These are phyloP conservation scores for Fusarium begoniae DNA, from an alignment of 2,329 filamentous ascomycete genomes.

Conservation along the genomic window DNA sequence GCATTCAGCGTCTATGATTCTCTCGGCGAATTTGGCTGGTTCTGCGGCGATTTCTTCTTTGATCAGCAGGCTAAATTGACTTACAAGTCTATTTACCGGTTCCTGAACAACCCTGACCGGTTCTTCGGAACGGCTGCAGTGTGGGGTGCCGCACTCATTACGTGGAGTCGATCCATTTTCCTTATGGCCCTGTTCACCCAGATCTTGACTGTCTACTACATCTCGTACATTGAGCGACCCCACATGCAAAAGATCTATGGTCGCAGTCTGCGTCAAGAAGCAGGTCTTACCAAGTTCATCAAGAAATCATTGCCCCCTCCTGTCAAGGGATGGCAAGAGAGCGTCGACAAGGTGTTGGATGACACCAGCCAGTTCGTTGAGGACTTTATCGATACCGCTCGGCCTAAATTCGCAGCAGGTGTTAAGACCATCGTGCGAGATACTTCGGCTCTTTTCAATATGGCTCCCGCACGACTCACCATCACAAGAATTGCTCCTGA, in stretches of 20 bases:
- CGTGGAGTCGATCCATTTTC: constrained; percentile 87
- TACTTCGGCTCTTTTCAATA: constrained; percentile 86
- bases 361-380: constrained; percentile 90
- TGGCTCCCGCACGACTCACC: constrained; percentile 85
- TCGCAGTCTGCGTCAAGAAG: constrained; percentile 81
- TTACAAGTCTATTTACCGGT: constrained; percentile 97
- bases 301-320: constrained; percentile 85
- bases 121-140: constrained; percentile 93
- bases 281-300: constrained; percentile 91
- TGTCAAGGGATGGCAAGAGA: constrained; percentile 84
- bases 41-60: constrained; percentile 99
- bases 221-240: constrained; percentile 92
- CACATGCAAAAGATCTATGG: constrained; percentile 99
- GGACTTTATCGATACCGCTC: constrained; percentile 85
- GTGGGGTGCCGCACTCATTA: constrained; percentile 94
- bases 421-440: constrained; percentile 89
- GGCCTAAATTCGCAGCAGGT: constrained; percentile 85
- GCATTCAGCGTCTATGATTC: constrained; percentile 93
- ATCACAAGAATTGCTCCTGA: constrained; percentile 83
- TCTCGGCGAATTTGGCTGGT: constrained; percentile 98
- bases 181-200: constrained; percentile 87
- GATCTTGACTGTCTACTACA: constrained; percentile 84
- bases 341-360: constrained; percentile 86
- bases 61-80: constrained; percentile 88
- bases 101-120: constrained; percentile 96